Conservation (phyloP, 2,329 filamentous ascomycete genomes). For the Xylariaceae sp. region DNA sequence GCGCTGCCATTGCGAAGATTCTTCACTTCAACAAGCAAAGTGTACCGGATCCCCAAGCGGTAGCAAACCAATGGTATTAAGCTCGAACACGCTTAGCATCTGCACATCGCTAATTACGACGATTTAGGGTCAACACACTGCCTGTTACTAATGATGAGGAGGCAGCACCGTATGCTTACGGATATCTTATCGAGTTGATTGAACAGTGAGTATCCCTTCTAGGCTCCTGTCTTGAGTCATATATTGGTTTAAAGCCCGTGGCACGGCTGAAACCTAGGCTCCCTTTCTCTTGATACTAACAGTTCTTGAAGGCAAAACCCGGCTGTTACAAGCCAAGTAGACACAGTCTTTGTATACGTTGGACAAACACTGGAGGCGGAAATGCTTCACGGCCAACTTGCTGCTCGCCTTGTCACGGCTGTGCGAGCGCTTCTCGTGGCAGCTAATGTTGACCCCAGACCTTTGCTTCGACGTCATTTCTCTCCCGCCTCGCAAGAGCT, state of each 20-base stretch:
- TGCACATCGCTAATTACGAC: constrained; percentile 3
- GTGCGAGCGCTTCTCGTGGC: constrained; percentile 73
- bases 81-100: background rate
- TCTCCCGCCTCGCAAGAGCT: constrained; percentile 75
- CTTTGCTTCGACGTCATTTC: constrained; percentile 66
- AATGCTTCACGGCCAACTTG: constrained; percentile 80
- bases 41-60: constrained; percentile 69
- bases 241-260: background rate
- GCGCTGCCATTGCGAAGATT: constrained; percentile 94
- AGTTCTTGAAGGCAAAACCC: constrained; percentile 67
- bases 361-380: constrained; percentile 87
- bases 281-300: constrained; percentile 6
- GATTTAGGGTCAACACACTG: constrained; percentile 67
- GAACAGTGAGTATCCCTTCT: constrained; percentile 68
- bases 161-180: constrained; percentile 92
- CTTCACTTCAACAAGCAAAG: constrained; percentile 80
- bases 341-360: constrained; percentile 79
- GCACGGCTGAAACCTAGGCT: background rate
- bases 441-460: constrained; percentile 70
- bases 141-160: constrained; percentile 95
- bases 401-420: constrained; percentile 68
- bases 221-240: background rate
- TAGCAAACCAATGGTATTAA: constrained; percentile 65
- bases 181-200: constrained; percentile 85
- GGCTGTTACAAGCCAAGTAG: constrained; percentile 69